Base-by-base conservation (phyloP, 2,329 filamentous ascomycete genomes). In the Pseudopyricularia cyperi region DNA sequence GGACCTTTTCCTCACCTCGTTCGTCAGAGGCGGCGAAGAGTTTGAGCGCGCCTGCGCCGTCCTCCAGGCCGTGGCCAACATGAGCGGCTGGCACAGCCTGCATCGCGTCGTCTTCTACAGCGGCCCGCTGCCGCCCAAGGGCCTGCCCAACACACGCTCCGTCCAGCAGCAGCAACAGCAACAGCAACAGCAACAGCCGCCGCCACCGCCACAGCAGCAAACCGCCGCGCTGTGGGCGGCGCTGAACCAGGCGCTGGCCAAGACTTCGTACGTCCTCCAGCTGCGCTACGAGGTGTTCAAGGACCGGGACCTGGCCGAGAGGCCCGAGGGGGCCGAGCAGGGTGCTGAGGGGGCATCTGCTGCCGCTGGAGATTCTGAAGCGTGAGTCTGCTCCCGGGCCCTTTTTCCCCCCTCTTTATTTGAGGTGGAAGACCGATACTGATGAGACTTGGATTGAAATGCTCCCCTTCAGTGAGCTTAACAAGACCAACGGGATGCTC, bases 241-340 rank as follows among this genome's bases (percentile, higher is more conserved):
- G 32, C 66, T 83, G 4, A 71, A 77, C 55, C 72, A 74, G 53
- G 75, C 76, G 54, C 66, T 83, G 12, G 62, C 63, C 17, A 71
- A 76, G 28, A 78, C 80, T 56, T 79, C 79, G 3, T 83, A 78
- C 58, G 60, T 79, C 24, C 56, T 83, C 6, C 74, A 79, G 55
- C 59, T 70, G n/a, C 69, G 73, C 11, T 80, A 80, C 58, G 72
- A 80, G 51, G 64, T 82, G 2, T 61, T 68, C 19, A 68, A 67
- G 48, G 69, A 76, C 30, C 62, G 63, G 4, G 71, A 77, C 54
- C 72, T 80, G 34, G 57, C 17, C 4, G 24, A 56, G 4, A 9
- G 14, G 44, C 33, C 28, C 24, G n/a, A 30, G 8, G 44, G 19
- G 15, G 33, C 37, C 12, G 37, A 42, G n/a, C n/a, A n/a, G n/a